Evolutionary conservation across 139 green algal species (phyloP), one percentile per base, ranked within the genome.

Genomic region (Ulvella scutata): DNA sequence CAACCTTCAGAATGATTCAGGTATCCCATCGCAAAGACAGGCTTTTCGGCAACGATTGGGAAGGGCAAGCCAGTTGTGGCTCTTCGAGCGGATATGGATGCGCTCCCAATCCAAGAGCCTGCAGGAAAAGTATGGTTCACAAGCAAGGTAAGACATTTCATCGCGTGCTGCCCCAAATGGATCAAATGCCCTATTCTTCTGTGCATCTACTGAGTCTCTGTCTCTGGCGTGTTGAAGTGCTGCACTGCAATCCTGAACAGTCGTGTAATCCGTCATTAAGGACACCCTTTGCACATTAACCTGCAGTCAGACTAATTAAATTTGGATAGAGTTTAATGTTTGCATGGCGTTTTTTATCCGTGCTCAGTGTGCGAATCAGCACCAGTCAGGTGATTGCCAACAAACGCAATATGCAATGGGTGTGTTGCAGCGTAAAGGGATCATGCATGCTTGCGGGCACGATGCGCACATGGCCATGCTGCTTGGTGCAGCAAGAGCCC

Each of bases 371-470:
- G 20, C 17, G 13, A 67, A 39, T 29, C 10, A 38, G 29, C 13
- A 29, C 6, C 62, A 39, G 29, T 17, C 62, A 67, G 9, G 13
- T 26, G 51, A n/a, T 67, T 0, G 40, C 17, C 40, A 59, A 67
- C 6, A 29, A 23, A 29, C 6, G 7, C 33, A n/a, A 59, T 37
- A 4, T 29, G 37, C 37, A 31, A 34, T 77, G 29, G 39, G 38
- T 43, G 37, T 76, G 4, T 23, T 37, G 44, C 40, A 79, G 81
- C 43, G 73, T 20, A 36, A 34, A 0, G 86, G 85, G 36, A 72
- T 62, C 35, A 97, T 94, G 90, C 92, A 97, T 79, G 92, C 91
- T 6, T 97, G 93, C 75, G 91, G 90, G 2, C 93, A 97, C 76
- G 92, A 97, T 79, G 82, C 80, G 3, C 91, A 96, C 76, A 88